These are phyloP conservation scores for Leccinum subgranulosum DNA, from an alignment of 768 basidiomycete genomes.

Conservation along the genomic window DNA sequence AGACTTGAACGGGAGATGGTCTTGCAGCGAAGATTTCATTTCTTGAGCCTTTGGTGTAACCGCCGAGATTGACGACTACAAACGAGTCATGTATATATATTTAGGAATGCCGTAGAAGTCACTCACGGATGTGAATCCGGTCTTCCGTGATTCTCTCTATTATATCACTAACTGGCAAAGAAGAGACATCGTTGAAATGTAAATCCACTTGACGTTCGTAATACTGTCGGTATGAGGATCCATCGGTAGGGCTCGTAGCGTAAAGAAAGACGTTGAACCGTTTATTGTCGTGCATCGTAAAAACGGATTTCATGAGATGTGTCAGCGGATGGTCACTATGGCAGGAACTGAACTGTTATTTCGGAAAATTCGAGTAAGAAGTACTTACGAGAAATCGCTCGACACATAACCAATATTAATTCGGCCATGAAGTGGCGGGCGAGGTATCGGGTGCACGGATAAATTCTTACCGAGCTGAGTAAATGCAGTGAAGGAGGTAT, in stretches of 20 bases:
- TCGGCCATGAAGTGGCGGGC: slow-evolving; percentile 37
- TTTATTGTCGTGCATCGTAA: slow-evolving; percentile 39
- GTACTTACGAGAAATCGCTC: slow-evolving; percentile 42
- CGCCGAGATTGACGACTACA: slow-evolving; percentile 44
- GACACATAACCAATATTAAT: slow-evolving; percentile 50
- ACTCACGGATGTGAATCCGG: slow-evolving; percentile 46
- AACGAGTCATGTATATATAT: background rate
- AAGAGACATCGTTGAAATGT: slow-evolving; percentile 42
- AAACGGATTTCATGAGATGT: slow-evolving; percentile 52
- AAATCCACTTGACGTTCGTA: slow-evolving; percentile 39
- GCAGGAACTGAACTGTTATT: background rate
- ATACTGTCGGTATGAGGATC: slow-evolving; percentile 40
- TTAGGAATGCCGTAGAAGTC: background rate
- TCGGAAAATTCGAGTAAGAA: background rate
- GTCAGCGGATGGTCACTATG: slow-evolving; percentile 48
- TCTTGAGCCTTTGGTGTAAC: slow-evolving; percentile 50
- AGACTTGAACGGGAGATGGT: slow-evolving; percentile 47
- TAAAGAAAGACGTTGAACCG: slow-evolving; percentile 44
- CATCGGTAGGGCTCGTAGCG: slow-evolving; percentile 47
- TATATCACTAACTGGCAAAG: slow-evolving; percentile 35
- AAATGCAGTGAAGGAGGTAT: slow-evolving; percentile 42
- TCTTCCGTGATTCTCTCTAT: slow-evolving; percentile 39
- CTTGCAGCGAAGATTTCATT: slow-evolving; percentile 53
- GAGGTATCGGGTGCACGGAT: slow-evolving; percentile 39
- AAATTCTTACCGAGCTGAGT: slow-evolving; percentile 28